phyloP scores from a whole-genome alignment of 2,329 filamentous ascomycete species.

The Fusarium palustre region DNA sequence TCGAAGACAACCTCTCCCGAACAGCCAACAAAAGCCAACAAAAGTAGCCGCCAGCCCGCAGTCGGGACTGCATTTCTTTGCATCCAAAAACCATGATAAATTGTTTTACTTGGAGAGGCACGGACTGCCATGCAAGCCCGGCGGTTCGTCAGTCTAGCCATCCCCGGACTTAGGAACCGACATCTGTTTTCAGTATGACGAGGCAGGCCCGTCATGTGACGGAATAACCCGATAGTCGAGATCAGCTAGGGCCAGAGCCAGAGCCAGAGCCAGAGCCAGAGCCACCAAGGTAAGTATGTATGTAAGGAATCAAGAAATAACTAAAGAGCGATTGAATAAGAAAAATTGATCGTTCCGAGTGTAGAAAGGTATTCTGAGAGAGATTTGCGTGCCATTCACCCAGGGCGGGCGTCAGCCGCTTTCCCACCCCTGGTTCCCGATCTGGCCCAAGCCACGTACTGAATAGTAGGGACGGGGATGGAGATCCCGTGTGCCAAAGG shows the following conservation, averaged over 20 bases:
- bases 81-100: slow-evolving; percentile 10
- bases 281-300: slow-evolving; percentile 14
- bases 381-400: slow-evolving; percentile 43
- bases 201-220: slow-evolving; percentile 13
- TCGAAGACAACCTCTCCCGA: slow-evolving; percentile 33
- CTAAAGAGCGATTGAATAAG: slow-evolving; percentile 2
- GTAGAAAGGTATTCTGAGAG: slow-evolving; percentile 21
- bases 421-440: slow-evolving; percentile 45
- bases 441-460: slow-evolving; percentile 45
- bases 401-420: slow-evolving; percentile 32
- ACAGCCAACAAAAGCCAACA: slow-evolving; percentile 33
- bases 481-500: slow-evolving; percentile 43
- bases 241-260: slow-evolving; percentile 24
- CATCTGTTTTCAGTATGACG: slow-evolving; percentile 5
- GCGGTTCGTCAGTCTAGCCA: slow-evolving; percentile 35
- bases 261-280: slow-evolving; percentile 11
- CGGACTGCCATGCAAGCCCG: slow-evolving; percentile 6
- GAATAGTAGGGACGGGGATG: slow-evolving; percentile 44
- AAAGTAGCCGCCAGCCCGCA: slow-evolving; percentile 34
- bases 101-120: slow-evolving; percentile 8
- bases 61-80: slow-evolving; percentile 12
- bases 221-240: slow-evolving; percentile 19
- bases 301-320: not conserved
- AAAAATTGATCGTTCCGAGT: slow-evolving; percentile 15
- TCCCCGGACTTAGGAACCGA: slow-evolving; percentile 26